phyloP scores from a whole-genome alignment of 768 basidiomycete species.

The Lentinus brumalis region DNA sequence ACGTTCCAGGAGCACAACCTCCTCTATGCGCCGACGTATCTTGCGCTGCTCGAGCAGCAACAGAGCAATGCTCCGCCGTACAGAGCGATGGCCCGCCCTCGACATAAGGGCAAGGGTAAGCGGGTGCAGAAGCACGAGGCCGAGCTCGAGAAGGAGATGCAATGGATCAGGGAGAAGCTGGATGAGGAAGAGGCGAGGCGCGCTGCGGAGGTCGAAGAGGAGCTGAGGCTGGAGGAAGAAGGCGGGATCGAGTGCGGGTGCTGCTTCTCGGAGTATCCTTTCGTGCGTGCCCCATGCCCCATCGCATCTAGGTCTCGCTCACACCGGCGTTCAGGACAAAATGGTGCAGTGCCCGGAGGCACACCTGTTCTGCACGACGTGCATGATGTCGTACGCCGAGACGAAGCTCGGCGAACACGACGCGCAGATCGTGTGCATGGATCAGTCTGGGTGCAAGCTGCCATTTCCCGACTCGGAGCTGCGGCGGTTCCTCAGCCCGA shows the following conservation, averaged over 20 bases:
- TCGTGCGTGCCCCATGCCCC: conserved; percentile 50
- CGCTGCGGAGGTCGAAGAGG: conserved; percentile 36
- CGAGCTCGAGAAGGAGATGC: conserved; percentile 46
- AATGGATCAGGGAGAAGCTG: conserved; percentile 48
- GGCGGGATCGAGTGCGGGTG: conserved; percentile 86
- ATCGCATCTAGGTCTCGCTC: conserved; percentile 1
- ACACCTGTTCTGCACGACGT: conserved; percentile 81
- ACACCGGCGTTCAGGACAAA: conserved; percentile 52
- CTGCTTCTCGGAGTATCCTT: conserved; percentile 73
- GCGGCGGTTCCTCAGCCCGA: conserved; percentile 60
- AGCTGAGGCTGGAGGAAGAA: conserved; percentile 43
- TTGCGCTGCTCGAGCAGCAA: conserved; percentile 48
- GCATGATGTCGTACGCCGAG: conserved; percentile 69
- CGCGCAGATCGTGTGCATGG: conserved; percentile 76
- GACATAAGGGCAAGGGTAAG: conserved; percentile 41
- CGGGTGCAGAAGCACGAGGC: conserved; percentile 38
- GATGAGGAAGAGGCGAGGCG: conserved; percentile 29
- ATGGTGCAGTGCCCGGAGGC: conserved; percentile 90
- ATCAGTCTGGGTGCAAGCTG: conserved; percentile 70
- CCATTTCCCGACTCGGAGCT: conserved; percentile 73
- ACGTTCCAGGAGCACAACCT: conserved; percentile 38
- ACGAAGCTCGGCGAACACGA: conserved; percentile 66
- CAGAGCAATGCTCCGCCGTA: conserved; percentile 36
- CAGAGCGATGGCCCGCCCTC: conserved; percentile 35
- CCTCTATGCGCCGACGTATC: conserved; percentile 70